These are phyloP conservation scores for Eremothecium cymbalariae DNA, from an alignment of 1,139 yeast species.

Conservation along the genomic window DNA sequence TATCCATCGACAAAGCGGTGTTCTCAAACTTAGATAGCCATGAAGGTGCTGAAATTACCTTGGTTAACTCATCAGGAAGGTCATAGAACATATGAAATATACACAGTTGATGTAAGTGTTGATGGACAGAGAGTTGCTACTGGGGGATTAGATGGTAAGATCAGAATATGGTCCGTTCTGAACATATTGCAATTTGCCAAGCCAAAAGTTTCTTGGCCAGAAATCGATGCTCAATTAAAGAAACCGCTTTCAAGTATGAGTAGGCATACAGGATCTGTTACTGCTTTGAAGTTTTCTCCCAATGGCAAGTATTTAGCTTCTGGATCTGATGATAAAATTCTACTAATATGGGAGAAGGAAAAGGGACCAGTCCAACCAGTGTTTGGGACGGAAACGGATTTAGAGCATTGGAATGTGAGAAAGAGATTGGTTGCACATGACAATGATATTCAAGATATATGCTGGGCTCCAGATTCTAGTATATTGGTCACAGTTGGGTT, in stretches of 20 bases:
- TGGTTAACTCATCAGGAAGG: conserved; percentile 82
- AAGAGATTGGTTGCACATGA: conserved; percentile 92
- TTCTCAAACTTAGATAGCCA: too few relatives aligned
- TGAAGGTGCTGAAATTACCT: conserved; percentile 76
- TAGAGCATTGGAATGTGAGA: conserved; percentile 90
- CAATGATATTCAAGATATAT: conserved; percentile 92
- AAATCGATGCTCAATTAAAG: conserved; percentile 34
- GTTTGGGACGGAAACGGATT: conserved; percentile 50
- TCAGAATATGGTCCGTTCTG: conserved; percentile 79
- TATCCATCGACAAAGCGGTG: too few relatives aligned
- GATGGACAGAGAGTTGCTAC: conserved; percentile 84
- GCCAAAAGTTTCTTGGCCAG: conserved; percentile 12
- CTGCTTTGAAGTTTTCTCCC: conserved; percentile 86
- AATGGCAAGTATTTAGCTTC: conserved; percentile 85
- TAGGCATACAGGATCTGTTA: conserved; percentile 87
- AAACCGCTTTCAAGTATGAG: conserved; percentile 73
- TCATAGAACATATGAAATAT: conserved; percentile 72
- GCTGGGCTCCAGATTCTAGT: conserved; percentile 95
- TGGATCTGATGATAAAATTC: conserved; percentile 90
- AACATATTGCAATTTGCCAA: conserved; percentile 40
- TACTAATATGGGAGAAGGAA: conserved; percentile 88
- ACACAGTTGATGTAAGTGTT: conserved; percentile 69
- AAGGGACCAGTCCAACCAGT: conserved; percentile 55
- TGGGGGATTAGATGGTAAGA: conserved; percentile 93
- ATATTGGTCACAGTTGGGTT: conserved; percentile 87